Evolutionary conservation across 768 basidiomycete genomes (phyloP).

Genomic region (Boletus speciosus): DNA sequence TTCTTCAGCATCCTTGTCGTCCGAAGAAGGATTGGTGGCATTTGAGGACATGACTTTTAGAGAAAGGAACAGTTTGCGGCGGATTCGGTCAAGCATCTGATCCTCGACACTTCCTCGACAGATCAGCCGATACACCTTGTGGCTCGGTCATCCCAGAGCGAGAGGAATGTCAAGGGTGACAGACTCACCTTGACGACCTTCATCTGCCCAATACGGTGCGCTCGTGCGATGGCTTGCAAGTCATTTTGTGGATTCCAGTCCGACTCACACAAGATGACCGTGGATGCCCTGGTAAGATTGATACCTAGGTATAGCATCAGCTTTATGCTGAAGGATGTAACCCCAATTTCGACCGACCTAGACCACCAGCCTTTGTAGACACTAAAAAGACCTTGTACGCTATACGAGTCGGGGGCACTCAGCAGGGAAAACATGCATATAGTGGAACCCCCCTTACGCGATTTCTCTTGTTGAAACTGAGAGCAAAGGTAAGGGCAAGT

Average conservation of each 20-base stretch:
- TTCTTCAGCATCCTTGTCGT: constrained; percentile 22
- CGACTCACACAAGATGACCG: constrained; percentile 76
- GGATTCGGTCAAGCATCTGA: constrained; percentile 69
- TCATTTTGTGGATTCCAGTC: constrained; percentile 77
- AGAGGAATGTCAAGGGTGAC: not conserved
- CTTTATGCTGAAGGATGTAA: not conserved
- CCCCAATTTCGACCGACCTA: constrained; percentile 39
- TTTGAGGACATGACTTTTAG: constrained; percentile 56
- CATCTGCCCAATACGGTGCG: constrained; percentile 77
- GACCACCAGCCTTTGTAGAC: constrained; percentile 68
- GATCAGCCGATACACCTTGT: constrained; percentile 65
- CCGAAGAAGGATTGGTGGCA: constrained; percentile 15
- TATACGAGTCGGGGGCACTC: constrained; percentile 11
- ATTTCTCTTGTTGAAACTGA: constrained; percentile 57
- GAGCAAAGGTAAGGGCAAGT: not conserved
- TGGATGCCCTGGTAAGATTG: constrained; percentile 78
- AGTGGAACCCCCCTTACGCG: constrained; percentile 38
- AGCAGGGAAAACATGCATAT: not conserved
- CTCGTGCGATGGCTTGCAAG: constrained; percentile 80
- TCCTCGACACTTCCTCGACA: constrained; percentile 72
- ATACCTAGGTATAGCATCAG: constrained; percentile 48
- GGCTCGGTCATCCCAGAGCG: not conserved
- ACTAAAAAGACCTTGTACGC: constrained; percentile 68
- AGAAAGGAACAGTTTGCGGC: constrained; percentile 66
- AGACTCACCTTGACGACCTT: constrained; percentile 56